phyloP scores from a whole-genome alignment of 306 rosid genomes.

The Cucurbita argyrosperma region DNA sequence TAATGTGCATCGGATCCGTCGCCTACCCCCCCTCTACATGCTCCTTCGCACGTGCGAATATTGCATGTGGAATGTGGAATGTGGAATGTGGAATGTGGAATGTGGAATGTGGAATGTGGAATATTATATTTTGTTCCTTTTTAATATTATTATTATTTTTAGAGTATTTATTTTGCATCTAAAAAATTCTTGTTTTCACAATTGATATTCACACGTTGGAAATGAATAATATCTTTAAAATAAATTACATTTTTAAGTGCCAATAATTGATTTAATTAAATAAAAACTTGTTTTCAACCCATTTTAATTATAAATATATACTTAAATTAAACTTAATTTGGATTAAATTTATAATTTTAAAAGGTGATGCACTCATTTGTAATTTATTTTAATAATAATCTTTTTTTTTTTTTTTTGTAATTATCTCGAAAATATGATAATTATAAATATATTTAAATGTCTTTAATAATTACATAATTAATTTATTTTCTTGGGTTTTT shows the following conservation, averaged over 20 bases:
- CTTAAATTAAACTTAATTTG: too few relatives aligned
- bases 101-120: not conserved
- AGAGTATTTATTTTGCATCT: not conserved
- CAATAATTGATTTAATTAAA: too few relatives aligned
- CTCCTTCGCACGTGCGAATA: not conserved
- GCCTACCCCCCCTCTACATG: not conserved
- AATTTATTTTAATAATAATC: too few relatives aligned
- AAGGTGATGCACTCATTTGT: too few relatives aligned
- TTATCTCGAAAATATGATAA: too few relatives aligned
- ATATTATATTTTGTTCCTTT: not conserved
- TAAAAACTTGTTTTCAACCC: too few relatives aligned
- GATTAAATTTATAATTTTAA: too few relatives aligned
- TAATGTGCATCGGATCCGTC: constrained; percentile 2
- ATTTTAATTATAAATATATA: too few relatives aligned
- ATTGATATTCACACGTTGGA: not conserved
- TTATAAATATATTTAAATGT: too few relatives aligned
- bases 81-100: not conserved
- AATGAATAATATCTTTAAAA: not conserved
- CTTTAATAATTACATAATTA: not conserved
- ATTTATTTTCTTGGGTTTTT: not conserved
- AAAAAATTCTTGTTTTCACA: not conserved
- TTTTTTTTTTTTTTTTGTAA: too few relatives aligned
- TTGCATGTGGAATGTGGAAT: not conserved
- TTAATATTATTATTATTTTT: not conserved
- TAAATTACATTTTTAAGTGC: too few relatives aligned